Evolutionary conservation across 441 rosid genomes (phyloP), one percentile per base, ranked within the genome.

Genomic region (Pelargonium myrrhifolium): DNA sequence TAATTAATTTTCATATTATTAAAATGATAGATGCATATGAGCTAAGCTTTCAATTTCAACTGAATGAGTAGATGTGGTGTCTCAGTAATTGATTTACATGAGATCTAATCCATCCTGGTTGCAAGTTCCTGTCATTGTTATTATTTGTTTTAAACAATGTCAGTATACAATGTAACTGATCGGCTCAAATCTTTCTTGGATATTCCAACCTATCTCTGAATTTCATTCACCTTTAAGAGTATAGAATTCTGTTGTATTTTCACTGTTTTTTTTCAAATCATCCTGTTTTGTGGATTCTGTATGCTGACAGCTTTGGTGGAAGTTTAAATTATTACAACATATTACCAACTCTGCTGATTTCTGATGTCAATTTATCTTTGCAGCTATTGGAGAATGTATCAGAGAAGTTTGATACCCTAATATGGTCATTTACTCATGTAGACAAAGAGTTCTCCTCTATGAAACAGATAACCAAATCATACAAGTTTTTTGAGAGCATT

Each of bases 391-490:
- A 88, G 78, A 81, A 76, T 74, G 79, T 87, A 68, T 85, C 87
- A 26, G 98, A 89, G 84, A 95, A 84, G 79, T 83, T 87, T 77
- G 97, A 95, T 76, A 70, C 76, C 22, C 84, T 86, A 77, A 86
- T 92, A 74, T 81, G 87, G 74, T 89, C 97, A 7, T 92, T 86
- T 76, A 92, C 97, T 80, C 98, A 87, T 80, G 75, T 92, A 75
- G 97, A 92, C 84, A 78, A 82, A 68, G 99, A 92, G 83, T 95
- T 95, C 85, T 80, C 88, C 65, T 85, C 84, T 75, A 84, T 89
- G 78, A 82, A 84, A 77, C 93, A 86, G 80, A 75, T 85, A 76
- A 84, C 96, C 47, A 89, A 90, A 77, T 80, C 93, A 66, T 84
- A 78, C 85, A 92, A 89, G 82, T 81, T 81, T 65, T 70, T 87